These are phyloP conservation scores for Hyaloscypha bicolor DNA, from an alignment of 495 filamentous ascomycete genomes.

Conservation along the genomic window DNA sequence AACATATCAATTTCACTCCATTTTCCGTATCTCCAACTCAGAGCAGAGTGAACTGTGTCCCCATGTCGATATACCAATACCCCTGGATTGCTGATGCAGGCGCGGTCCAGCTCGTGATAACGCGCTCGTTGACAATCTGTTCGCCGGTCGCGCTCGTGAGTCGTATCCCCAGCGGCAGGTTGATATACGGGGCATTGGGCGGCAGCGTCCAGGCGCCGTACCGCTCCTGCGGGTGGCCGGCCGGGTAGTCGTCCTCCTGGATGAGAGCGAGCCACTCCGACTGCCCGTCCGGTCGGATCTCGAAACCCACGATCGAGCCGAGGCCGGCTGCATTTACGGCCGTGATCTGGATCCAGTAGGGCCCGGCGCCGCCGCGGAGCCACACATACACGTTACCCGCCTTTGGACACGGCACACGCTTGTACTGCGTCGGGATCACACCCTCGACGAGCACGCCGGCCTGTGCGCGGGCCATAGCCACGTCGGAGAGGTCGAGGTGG, in stretches of 20 bases:
- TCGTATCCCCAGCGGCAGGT: not conserved
- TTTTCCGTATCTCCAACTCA: too few species aligned
- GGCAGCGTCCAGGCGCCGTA: not conserved
- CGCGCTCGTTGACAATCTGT: not conserved
- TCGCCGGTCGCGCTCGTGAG: not conserved
- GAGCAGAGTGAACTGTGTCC: too few species aligned
- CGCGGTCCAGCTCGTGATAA: not conserved
- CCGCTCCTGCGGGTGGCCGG: not conserved
- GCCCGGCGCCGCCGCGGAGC: not conserved
- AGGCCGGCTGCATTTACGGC: not conserved
- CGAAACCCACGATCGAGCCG: not conserved
- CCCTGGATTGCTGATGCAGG: not conserved
- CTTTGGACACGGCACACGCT: not conserved
- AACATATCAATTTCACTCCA: too few species aligned
- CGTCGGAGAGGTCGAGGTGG: conserved; percentile 1
- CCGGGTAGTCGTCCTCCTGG: not conserved
- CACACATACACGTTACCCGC: not conserved
- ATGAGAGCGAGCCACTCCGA: not conserved
- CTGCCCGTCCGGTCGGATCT: not conserved
- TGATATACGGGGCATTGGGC: not conserved
- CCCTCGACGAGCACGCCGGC: not conserved
- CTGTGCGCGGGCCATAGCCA: not conserved
- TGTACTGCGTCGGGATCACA: not conserved
- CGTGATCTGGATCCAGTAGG: not conserved
- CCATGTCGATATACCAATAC: too few species aligned